Base-by-base conservation (phyloP, 192 early-diverging fungal genomes). In the Podochytrium sp. region DNA sequence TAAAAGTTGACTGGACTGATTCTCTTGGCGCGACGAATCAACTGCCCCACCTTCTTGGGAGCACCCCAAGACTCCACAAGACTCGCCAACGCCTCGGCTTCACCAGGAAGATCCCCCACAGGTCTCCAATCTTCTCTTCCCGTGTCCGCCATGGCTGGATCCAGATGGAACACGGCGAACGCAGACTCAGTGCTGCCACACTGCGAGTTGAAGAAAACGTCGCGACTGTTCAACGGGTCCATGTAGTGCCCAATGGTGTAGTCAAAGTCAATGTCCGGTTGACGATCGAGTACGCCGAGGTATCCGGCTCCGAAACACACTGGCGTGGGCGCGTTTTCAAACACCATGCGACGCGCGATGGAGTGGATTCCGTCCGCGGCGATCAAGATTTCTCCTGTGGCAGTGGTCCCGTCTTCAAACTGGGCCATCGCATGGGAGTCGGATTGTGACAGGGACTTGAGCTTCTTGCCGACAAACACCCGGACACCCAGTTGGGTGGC, bases 311-410 rank as follows among this genome's bases (percentile, higher is more conserved):
- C 39, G 20, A 12, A 61, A 7, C 5, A 20, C 18, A 34, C 34
- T 12, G 59, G 59, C 59, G 6, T 61, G 16, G 38, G 59, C 5
- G 77, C 74, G 51, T 83, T 80, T 2, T 72, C 75, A 23, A 80
- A 40, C 12, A 83, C 25, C 16, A 78, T 10, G 2, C 40, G 52
- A 3, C 78, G 56, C 12, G 66, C 41, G 10, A 5, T 30, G 20
- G 65, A 69, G 25, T 47, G 34, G 23, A 75, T 40, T 10, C 75
- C 75, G 56, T 76, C 75, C 1, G 59, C 56, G 2, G 57, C 75
- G 25, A 76, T 49, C 18, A 76, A 32, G n/a, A 76, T 12, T 25
- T 76, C 67, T 10, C 40, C 75, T 4, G 7, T 35, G 1, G 20
- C 43, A n/a, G 25, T 39, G 14, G 43, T 61, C 3, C 60, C 68